Percentiles rank a stretch among this genome's conserved stretches.
phyloP scores from a whole-genome alignment of 495 filamentous ascomycete genomes.

The Xylaria sp. region DNA sequence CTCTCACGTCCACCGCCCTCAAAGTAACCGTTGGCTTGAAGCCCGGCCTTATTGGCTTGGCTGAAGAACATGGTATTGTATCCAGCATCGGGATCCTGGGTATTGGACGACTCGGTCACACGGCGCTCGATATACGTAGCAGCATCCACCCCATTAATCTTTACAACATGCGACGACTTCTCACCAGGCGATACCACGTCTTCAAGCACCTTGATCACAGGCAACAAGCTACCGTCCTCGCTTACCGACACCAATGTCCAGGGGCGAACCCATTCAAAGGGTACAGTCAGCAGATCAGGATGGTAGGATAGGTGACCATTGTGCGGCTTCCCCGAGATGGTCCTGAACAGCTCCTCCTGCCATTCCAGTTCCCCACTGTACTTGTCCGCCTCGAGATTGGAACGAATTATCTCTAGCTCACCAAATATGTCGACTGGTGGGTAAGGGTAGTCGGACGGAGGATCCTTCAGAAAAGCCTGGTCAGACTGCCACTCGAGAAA shows the following conservation, averaged over 20 bases:
- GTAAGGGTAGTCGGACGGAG: slow-evolving; percentile 46
- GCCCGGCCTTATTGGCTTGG: background rate
- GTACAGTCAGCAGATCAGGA: slow-evolving; percentile 43
- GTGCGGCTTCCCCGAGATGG: slow-evolving; percentile 39
- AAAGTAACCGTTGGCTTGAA: slow-evolving; percentile 20
- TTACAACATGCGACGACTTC: slow-evolving; percentile 26
- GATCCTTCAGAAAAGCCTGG: slow-evolving; percentile 42
- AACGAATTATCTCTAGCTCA: slow-evolving; percentile 40
- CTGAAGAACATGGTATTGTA: slow-evolving; percentile 50
- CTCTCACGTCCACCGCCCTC: slow-evolving; percentile 29
- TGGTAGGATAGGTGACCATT: slow-evolving; percentile 48
- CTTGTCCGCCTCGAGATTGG: slow-evolving; percentile 37
- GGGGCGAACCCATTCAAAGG: slow-evolving; percentile 37
- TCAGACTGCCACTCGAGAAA: slow-evolving; percentile 49
- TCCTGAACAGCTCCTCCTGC: slow-evolving; percentile 38
- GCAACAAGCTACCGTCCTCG: slow-evolving; percentile 36
- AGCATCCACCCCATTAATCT: slow-evolving; percentile 43
- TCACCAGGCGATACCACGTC: slow-evolving; percentile 19
- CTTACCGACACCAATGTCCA: slow-evolving; percentile 39
- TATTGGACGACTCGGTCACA: slow-evolving; percentile 19
- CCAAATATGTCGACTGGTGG: slow-evolving; percentile 46
- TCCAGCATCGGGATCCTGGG: slow-evolving; percentile 50
- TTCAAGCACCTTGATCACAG: slow-evolving; percentile 39
- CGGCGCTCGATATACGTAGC: slow-evolving; percentile 32
- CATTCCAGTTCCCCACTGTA: slow-evolving; percentile 47